phyloP scores from a whole-genome alignment of 257 asterid genomes.

The Nicotiana benthamiana region DNA sequence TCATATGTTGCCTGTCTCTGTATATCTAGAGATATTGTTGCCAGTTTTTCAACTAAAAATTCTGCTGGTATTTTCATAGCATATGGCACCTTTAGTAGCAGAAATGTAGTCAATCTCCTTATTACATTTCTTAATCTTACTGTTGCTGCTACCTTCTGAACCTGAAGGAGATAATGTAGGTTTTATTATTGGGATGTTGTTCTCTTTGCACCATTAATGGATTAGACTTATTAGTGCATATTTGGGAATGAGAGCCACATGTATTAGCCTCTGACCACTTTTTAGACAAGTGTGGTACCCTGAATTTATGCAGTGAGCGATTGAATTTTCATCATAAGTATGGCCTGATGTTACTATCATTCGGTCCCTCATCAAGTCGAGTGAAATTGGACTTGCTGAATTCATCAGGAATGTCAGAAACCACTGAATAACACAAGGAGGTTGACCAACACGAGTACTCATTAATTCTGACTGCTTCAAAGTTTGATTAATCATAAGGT shows the following conservation, averaged over 20 bases:
- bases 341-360: too few relatives aligned
- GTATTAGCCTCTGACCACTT: slow-evolving; percentile 76
- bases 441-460: too few relatives aligned
- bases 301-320: slow-evolving; percentile 79
- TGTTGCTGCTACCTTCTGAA: slow-evolving; percentile 23
- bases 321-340: too few relatives aligned
- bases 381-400: too few relatives aligned
- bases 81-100: slow-evolving; percentile 46
- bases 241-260: slow-evolving; percentile 79
- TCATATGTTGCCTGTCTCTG: slow-evolving; percentile 26
- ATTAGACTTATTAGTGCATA: slow-evolving; percentile 58
- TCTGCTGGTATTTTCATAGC: slow-evolving; percentile 78
- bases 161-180: too few relatives aligned
- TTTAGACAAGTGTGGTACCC: slow-evolving; percentile 84
- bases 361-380: too few relatives aligned
- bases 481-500: too few relatives aligned
- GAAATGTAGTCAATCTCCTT: slow-evolving; percentile 58
- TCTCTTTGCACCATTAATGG: slow-evolving; percentile 74
- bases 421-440: too few relatives aligned
- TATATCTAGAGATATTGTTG: slow-evolving; percentile 64
- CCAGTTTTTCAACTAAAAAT: slow-evolving; percentile 66
- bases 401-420: too few relatives aligned
- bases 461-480: too few relatives aligned
- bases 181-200: slow-evolving; percentile 43
- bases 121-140: slow-evolving; percentile 38